Base-by-base conservation (phyloP, 371 early-diverging fungal genomes). In the Saksenaea vasiformis region DNA sequence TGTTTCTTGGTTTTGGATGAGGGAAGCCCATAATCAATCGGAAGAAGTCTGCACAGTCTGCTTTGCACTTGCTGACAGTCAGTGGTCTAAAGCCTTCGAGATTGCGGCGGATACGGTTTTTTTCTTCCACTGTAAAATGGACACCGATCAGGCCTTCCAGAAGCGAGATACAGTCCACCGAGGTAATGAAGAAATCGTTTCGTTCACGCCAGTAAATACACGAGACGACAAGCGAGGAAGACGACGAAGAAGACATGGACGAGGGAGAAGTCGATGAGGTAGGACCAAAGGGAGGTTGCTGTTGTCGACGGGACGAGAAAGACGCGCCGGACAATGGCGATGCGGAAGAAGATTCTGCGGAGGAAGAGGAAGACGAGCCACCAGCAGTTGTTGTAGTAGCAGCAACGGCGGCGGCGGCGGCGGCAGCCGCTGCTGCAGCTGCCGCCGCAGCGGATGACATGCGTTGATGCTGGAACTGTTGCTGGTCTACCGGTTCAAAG, bases 81-180 rank as follows among this genome's bases (percentile, higher is more conserved):
- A 89, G 69, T 2, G 93, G 93, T 15, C 91, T 85, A 77, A 91
- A 93, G 0, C 89, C 91, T 64, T 93, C 93, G 13, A 93, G 77
- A 47, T 92, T 93, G 61, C 93, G 88, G 5, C 93, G 85, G 37
- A 93, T 92, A 24, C 93, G 83, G 69, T 93, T 93, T 76, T 93
- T 93, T 69, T 92, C 93, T 67, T 92, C 93, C 1, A 91, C 90
- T 0, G 89, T 90, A 64, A 93, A 92, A 13, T 87, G 84, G 8
- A 90, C 87, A 1, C 86, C 89, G 57, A 93, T 87, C 9, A 93
- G 68, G 11, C 85, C 83, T 77, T 93, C 93, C 28, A 93, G 76
- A 51, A 92, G 68, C 67, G 88, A 85, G 39, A 93, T 90, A 65
- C 88, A 91, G 64, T 92, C 93, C 43, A 93, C 93, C 2, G 89